phyloP scores from a whole-genome alignment of 805 yeast species.

The Lipomyces yamadae region DNA sequence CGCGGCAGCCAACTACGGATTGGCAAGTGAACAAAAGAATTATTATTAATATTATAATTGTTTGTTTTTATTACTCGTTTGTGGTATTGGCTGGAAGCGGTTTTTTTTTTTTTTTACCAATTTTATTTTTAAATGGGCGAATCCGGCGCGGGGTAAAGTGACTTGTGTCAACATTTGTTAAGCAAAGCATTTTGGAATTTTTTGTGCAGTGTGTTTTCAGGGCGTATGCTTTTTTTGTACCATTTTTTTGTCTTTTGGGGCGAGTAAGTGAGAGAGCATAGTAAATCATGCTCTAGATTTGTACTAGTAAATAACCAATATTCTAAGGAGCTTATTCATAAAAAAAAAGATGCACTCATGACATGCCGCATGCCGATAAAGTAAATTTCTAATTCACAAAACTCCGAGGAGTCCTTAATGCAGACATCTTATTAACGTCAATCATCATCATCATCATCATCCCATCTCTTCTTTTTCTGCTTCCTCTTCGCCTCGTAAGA shows the following conservation, averaged over 20 bases:
- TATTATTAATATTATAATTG: too few species aligned
- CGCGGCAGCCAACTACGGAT: neutral
- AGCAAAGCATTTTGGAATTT: neutral
- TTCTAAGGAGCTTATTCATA: neutral
- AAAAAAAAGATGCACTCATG: neutral
- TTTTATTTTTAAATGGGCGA: too few species aligned
- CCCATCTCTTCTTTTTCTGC: constrained; percentile 23
- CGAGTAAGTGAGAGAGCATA: neutral
- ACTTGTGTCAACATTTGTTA: too few species aligned
- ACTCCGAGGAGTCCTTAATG: neutral
- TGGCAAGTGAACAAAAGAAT: neutral
- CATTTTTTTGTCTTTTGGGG: neutral
- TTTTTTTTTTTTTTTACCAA: too few species aligned
- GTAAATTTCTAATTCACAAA: neutral
- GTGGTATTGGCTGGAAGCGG: too few species aligned
- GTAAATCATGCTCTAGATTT: neutral
- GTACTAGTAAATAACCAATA: neutral
- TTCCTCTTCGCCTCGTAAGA: constrained; percentile 11
- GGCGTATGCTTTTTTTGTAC: neutral
- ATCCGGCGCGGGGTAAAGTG: too few species aligned
- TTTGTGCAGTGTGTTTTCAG: neutral
- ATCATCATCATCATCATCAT: constrained; percentile 22
- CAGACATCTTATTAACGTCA: too few species aligned
- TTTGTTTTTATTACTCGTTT: too few species aligned
- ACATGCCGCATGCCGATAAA: neutral